Evolutionary conservation across 2,329 filamentous ascomycete species (phyloP), one percentile per base, ranked within the genome.

Genomic region (Pseudogymnoascus sp.): DNA sequence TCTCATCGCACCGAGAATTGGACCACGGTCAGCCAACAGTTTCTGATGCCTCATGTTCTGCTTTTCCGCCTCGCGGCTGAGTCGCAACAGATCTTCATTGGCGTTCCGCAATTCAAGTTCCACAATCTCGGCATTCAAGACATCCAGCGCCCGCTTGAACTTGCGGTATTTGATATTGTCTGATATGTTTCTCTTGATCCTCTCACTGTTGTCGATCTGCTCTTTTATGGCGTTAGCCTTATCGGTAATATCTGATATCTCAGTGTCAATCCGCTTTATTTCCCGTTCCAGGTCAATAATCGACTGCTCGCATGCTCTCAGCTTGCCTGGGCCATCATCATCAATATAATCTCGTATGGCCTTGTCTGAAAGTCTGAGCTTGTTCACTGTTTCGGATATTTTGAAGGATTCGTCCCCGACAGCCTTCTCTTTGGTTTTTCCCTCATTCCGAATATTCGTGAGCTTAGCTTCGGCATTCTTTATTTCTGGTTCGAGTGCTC

Each of bases 141-240:
- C 79, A 45, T 90, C 82, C 1, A 97, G 81, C 39, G 87, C 82
- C 63, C 86, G 83, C 64, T 86, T 80, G 66, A 90, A 88, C 73
- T 89, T 88, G 65, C 95, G 90, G 74, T 92, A 96, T 67, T 87
- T 87, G 62, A 98, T 79, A 71, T 99, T 99, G 74, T 98, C 92
- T 21, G 81, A 82, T 69, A 99, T 96, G 68, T 90, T 92, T 70
- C 90, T 89, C 77, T 92, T 93, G 64, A 88, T 93, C 65, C 88
- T 86, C 68, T 93, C 90, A 64, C 90, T 90, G 71, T 92, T 91
- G 70, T 87, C 85, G 62, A 93, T 83, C 62, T 92, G 88, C 60
- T 90, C 84, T 68, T 89, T 89, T 61, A 96, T 82, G 69, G 87
- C 87, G 75, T 96, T 95, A 66, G 90, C 86, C 63, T 89, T 84